phyloP scores from a whole-genome alignment of 257 asterid genomes.

The Solanum sitiens region DNA sequence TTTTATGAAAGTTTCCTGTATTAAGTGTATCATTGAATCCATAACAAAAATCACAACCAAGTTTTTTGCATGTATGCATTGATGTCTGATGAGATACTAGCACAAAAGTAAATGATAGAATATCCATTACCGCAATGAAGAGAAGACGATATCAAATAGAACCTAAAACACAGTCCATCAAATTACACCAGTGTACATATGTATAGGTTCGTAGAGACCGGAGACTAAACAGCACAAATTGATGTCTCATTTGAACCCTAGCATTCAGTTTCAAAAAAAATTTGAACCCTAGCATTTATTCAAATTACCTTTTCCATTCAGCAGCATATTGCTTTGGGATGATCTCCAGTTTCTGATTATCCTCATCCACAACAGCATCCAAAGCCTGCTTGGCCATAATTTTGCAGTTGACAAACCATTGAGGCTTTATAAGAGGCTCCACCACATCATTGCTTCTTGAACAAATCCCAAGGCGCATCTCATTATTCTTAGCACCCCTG shows the following conservation, averaged over 20 bases:
- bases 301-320: conserved; percentile 79
- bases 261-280: too few species aligned
- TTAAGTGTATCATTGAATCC: neutral
- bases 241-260: neutral
- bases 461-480: conserved; percentile 94
- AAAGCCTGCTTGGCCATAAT: conserved; percentile 78
- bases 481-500: conserved; percentile 66
- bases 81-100: neutral
- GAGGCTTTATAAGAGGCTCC: conserved; percentile 96
- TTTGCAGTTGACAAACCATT: conserved; percentile 92
- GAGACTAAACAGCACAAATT: neutral
- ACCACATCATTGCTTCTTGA: conserved; percentile 82
- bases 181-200: neutral
- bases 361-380: conserved; percentile 58
- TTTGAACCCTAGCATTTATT: neutral
- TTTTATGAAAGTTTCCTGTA: neutral
- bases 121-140: neutral
- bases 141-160: neutral
- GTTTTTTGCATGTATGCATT: neutral
- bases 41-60: neutral
- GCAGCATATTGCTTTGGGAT: conserved; percentile 80
- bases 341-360: conserved; percentile 50
- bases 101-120: neutral
- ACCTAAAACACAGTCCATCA: neutral
- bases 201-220: neutral